phyloP scores from a whole-genome alignment of 352 stramenopile genomes.

The Phytophthora tentaculata region DNA sequence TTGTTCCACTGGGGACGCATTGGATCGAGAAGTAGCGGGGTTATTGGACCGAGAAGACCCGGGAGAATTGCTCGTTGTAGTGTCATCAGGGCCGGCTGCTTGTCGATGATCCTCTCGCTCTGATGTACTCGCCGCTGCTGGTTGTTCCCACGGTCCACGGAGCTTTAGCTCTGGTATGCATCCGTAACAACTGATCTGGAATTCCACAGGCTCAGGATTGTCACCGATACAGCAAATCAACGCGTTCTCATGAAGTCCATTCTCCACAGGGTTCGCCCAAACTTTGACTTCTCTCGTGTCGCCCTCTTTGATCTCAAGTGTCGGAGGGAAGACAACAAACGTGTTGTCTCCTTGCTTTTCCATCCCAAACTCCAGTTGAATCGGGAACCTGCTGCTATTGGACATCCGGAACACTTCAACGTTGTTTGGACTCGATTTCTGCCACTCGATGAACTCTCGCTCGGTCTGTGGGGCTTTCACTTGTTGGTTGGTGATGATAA shows the following conservation, averaged over 20 bases:
- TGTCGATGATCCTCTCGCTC: constrained; percentile 36
- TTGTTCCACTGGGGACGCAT: constrained; percentile 10
- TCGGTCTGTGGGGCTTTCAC: constrained; percentile 44
- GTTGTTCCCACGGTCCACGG: constrained; percentile 87
- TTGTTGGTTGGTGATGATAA: constrained; percentile 62
- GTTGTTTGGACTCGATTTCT: constrained; percentile 73
- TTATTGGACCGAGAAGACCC: constrained; percentile 28
- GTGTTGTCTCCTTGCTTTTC: constrained; percentile 27
- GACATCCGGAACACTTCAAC: constrained; percentile 93
- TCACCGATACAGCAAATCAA: constrained; percentile 92
- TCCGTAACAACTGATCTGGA: constrained; percentile 88
- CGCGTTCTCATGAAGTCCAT: constrained; percentile 71
- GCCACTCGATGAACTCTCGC: constrained; percentile 53
- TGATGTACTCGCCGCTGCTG: constrained; percentile 54
- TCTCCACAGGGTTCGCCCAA: constrained; percentile 87
- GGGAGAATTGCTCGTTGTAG: constrained; percentile 16
- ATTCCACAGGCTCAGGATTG: constrained; percentile 91
- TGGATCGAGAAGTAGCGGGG: constrained; percentile 27
- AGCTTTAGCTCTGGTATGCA: constrained; percentile 82
- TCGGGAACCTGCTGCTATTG: constrained; percentile 84
- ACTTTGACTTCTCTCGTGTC: constrained; percentile 92
- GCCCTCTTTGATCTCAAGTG: constrained; percentile 81
- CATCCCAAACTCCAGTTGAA: constrained; percentile 71
- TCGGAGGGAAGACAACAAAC: constrained; percentile 82
- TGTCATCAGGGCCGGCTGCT: constrained; percentile 9